Evolutionary conservation across 2,329 filamentous ascomycete genomes (phyloP), one percentile per base, ranked within the genome.

Genomic region (Ophiostoma sp.): DNA sequence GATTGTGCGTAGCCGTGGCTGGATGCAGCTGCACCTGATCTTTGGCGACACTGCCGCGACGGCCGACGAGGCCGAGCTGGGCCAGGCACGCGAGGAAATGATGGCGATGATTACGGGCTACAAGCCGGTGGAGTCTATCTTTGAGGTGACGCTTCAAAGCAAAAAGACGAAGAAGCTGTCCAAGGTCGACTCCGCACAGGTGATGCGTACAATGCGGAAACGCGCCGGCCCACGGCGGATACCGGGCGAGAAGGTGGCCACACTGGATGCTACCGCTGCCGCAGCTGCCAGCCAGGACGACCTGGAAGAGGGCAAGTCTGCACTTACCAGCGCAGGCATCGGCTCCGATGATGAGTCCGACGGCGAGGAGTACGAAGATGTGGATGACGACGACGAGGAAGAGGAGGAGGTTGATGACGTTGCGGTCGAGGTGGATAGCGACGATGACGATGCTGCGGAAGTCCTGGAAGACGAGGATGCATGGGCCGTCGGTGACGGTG

Each of bases 101-200:
- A 82, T 99, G 42, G 92, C 92, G 44, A 87, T 89, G 69, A 92
- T 99, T 69, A 93, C 92, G 74, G 89, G 90, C 1, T 99, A 95
- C 80, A 87, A 92, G 73, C 95, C 96, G 0, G 84, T 89, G 60
- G 95, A 99, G 78, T 98, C 94, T 0, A 92, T 99, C n/a, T 99
- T 99, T 74, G 95, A 99, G 78, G 89, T 97, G 71, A 90, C 91
- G 6, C 72, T 74, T 12, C 87, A 89, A 73, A 85, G 88, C 70
- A 89, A 88, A 52, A 89, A 90, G 72, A 83, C 78, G 2, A 83
- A 81, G 1, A 82, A 81, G 49, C 82, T 79, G 65, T 89, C 89
- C 2, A 89, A 92, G 70, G 12, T 47, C n/a, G 63, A 64, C 42
- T 27, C 63, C n/a, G 63, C 63, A 64, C 63, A 64, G 63, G 82